Evolutionary conservation across 495 filamentous ascomycete genomes (phyloP).

Genomic region (Podospora bellae-mahoneyi): DNA sequence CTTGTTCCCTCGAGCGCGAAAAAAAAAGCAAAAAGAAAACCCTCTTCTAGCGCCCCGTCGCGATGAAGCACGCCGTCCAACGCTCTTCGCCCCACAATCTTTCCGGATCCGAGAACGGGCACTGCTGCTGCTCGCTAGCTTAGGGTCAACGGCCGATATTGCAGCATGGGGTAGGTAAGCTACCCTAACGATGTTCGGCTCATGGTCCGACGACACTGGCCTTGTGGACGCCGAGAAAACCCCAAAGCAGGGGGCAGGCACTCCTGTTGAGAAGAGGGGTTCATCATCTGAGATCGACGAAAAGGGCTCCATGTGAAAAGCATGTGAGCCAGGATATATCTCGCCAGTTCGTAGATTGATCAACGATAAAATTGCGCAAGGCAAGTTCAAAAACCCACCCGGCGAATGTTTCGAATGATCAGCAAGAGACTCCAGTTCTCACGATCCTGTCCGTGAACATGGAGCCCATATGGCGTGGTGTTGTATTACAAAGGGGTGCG

Average conservation of each 20-base stretch:
- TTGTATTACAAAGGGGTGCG: not conserved
- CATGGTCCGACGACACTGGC: conserved; percentile 2
- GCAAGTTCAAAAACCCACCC: not conserved
- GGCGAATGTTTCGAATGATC: not conserved
- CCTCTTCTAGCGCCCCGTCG: not conserved
- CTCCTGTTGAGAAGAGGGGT: not conserved
- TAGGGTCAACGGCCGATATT: conserved; percentile 4
- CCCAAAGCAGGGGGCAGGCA: not conserved
- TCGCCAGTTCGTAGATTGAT: not conserved
- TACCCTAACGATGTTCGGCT: conserved; percentile 1
- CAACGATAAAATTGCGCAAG: not conserved
- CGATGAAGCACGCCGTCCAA: not conserved
- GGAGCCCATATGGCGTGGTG: not conserved
- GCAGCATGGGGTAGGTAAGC: not conserved
- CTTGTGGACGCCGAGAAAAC: not conserved
- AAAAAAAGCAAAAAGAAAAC: not conserved
- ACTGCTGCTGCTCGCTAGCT: not conserved
- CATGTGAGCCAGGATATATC: not conserved
- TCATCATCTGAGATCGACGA: not conserved
- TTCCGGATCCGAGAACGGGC: not conserved
- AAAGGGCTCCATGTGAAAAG: not conserved
- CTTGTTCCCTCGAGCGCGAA: not conserved
- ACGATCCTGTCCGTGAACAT: not conserved
- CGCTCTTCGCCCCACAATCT: not conserved
- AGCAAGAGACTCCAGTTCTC: not conserved